Conservation (phyloP, 2,329 filamentous ascomycete species). For the Tympanopsis confertula region DNA sequence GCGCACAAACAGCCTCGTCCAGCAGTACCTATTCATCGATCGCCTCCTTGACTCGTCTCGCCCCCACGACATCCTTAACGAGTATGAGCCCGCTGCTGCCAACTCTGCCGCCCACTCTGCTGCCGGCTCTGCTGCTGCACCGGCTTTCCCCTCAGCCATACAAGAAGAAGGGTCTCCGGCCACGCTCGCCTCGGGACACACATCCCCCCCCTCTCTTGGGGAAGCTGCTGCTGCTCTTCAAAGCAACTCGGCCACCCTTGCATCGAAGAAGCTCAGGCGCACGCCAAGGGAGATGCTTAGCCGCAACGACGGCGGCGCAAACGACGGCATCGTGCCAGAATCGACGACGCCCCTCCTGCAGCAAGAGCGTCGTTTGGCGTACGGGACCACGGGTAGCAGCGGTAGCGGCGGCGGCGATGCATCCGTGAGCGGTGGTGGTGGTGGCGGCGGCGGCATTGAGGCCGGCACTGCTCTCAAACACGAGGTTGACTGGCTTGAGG, state of each 20-base stretch:
- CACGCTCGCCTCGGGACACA: not conserved
- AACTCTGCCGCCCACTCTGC: not conserved
- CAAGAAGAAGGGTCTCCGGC: too few species aligned
- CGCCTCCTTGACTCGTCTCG: constrained; percentile 79
- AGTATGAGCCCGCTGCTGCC: constrained; percentile 58
- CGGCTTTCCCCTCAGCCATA: not conserved
- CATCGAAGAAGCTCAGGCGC: constrained; percentile 49
- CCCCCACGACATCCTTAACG: constrained; percentile 83
- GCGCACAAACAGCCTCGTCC: constrained; percentile 75
- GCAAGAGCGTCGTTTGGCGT: too few species aligned
- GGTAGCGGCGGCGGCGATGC: too few species aligned
- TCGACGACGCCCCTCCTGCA: too few species aligned
- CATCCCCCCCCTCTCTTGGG: not conserved
- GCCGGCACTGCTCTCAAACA: too few species aligned
- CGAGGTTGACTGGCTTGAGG: too few species aligned
- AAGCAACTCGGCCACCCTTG: constrained; percentile 5
- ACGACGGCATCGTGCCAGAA: too few species aligned
- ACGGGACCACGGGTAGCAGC: too few species aligned
- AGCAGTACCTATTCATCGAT: constrained; percentile 91
- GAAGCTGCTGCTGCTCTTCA: not conserved
- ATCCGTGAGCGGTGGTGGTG: too few species aligned
- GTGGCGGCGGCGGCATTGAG: too few species aligned
- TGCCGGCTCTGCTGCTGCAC: not conserved
- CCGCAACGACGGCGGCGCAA: constrained; percentile 32
- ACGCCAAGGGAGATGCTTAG: constrained; percentile 83